These are phyloP conservation scores for Venturia oleaginea DNA, from an alignment of 2,329 filamentous ascomycete genomes.

Conservation along the genomic window DNA sequence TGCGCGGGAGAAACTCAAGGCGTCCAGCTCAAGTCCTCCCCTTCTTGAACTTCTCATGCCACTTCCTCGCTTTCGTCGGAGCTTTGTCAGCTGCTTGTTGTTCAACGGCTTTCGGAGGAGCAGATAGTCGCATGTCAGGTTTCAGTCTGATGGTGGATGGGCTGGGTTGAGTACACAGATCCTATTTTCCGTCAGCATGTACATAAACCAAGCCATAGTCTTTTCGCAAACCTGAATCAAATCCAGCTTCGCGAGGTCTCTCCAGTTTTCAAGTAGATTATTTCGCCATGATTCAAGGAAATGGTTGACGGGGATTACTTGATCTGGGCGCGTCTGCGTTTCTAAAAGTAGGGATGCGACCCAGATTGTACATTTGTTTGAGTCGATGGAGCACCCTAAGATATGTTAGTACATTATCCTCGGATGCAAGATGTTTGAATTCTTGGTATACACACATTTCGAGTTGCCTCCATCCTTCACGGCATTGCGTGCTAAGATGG, in stretches of 20 bases:
- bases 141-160: constrained; percentile 11
- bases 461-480: constrained; percentile 6
- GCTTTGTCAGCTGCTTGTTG: not conserved
- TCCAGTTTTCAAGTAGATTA: constrained; percentile 35
- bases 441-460: constrained; percentile 20
- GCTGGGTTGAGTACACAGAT: not conserved
- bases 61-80: constrained; percentile 13
- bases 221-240: constrained; percentile 12
- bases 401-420: not conserved
- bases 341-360: constrained; percentile 33
- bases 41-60: constrained; percentile 16
- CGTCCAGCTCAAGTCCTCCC: not conserved
- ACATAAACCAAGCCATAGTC: not conserved
- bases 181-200: not conserved
- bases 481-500: constrained; percentile 26
- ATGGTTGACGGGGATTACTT: constrained; percentile 24
- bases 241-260: constrained; percentile 19
- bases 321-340: constrained; percentile 26
- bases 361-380: constrained; percentile 23
- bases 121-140: constrained; percentile 7
- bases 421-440: not conserved
- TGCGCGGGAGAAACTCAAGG: too few species aligned
- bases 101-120: not conserved
- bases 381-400: constrained; percentile 12
- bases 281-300: constrained; percentile 34